A percentile compares a stretch with the other conserved stretches of the same genome.
phyloP scores from a whole-genome alignment of 2,329 filamentous ascomycete genomes.

The Penicillium sp. region DNA sequence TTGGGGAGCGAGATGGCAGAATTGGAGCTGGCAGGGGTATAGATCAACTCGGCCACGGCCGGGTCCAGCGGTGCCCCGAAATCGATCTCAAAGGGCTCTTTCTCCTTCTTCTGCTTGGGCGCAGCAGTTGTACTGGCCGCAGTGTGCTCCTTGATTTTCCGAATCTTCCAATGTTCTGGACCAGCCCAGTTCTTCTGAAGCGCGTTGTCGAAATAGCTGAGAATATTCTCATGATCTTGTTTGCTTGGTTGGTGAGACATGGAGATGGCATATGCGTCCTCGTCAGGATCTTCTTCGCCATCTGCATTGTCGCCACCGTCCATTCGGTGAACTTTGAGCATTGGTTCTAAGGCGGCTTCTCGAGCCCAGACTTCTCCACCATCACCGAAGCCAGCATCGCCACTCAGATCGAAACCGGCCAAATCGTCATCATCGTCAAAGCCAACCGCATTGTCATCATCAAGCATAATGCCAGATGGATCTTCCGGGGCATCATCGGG shows the following conservation, averaged over 20 bases:
- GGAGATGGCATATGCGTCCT: slow-evolving; percentile 74
- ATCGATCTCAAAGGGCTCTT: slow-evolving; percentile 93
- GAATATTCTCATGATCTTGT: slow-evolving; percentile 79
- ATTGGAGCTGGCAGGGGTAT: slow-evolving; percentile 77
- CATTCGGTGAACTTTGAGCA: slow-evolving; percentile 71
- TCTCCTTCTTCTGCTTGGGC: slow-evolving; percentile 77
- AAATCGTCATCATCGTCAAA: slow-evolving; percentile 79
- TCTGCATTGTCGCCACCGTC: slow-evolving; percentile 53
- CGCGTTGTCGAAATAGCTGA: slow-evolving; percentile 97
- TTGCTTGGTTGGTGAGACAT: slow-evolving; percentile 70
- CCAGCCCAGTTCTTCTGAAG: slow-evolving; percentile 96
- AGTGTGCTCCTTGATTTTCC: slow-evolving; percentile 79
- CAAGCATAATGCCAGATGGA: slow-evolving; percentile 77
- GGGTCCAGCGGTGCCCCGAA: slow-evolving; percentile 74
- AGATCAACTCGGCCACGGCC: slow-evolving; percentile 70
- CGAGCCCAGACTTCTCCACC: slow-evolving; percentile 94
- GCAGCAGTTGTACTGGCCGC: slow-evolving; percentile 47
- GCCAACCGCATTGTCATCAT: slow-evolving; percentile 78
- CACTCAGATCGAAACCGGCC: slow-evolving; percentile 66
- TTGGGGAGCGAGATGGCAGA: slow-evolving; percentile 82
- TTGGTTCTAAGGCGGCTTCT: slow-evolving; percentile 81
- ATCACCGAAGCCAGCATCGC: slow-evolving; percentile 84
- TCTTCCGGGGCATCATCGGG: slow-evolving; percentile 58
- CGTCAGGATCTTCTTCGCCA: slow-evolving; percentile 59
- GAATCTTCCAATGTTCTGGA: slow-evolving; percentile 97